Conservation (phyloP, 83 land plant genomes). For the Thuja plicata region DNA sequence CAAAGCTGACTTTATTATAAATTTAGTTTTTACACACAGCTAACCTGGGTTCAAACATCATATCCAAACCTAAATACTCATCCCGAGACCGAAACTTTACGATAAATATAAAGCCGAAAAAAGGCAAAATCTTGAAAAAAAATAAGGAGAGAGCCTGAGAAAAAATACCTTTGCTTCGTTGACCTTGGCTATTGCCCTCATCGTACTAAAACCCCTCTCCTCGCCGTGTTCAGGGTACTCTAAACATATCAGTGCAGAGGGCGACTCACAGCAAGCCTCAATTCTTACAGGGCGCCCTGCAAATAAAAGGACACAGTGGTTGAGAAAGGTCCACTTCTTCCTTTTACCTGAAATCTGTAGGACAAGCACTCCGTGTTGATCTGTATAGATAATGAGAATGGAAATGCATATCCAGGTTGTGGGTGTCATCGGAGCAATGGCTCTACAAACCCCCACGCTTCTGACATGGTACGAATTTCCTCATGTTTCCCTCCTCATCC, state of each 20-base stretch:
- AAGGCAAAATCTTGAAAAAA: too few relatives aligned
- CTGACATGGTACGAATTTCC: conserved; percentile 14
- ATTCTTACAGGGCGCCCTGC: neutral
- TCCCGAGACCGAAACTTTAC: neutral
- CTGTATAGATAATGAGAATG: neutral
- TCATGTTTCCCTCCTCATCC: conserved; percentile 14
- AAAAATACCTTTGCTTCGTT: conserved; percentile 10
- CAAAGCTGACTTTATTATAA: neutral
- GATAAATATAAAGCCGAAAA: too few relatives aligned
- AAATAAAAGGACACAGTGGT: neutral
- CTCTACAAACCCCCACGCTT: neutral
- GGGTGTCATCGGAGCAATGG: neutral
- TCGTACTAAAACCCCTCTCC: neutral
- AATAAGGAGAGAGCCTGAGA: neutral
- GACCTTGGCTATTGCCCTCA: conserved; percentile 9
- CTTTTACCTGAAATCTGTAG: neutral
- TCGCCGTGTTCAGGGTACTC: neutral
- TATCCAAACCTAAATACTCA: neutral
- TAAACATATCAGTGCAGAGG: neutral
- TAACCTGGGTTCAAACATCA: neutral
- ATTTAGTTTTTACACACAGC: neutral
- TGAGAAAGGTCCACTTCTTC: neutral
- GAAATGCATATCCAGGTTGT: neutral
- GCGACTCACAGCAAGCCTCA: neutral
- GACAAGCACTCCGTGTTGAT: neutral